Percentiles rank a stretch among this genome's conserved stretches.
phyloP scores from a whole-genome alignment of 805 yeast genomes.

The Nakazawaea anatomiae region DNA sequence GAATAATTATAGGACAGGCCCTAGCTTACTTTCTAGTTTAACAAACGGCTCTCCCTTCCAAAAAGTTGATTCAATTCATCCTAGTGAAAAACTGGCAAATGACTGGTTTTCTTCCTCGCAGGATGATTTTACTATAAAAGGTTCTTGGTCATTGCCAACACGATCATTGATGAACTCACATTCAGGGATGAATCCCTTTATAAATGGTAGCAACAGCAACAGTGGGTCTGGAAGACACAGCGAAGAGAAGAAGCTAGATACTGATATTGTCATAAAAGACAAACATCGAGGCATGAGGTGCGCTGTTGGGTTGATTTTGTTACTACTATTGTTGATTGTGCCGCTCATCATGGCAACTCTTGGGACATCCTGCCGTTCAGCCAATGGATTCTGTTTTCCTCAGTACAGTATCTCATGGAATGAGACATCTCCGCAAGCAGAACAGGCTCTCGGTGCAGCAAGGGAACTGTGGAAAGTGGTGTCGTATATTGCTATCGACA shows the following conservation, averaged over 20 bases:
- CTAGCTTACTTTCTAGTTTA: not conserved
- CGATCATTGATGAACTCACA: not conserved
- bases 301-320: not conserved
- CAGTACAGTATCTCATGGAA: conserved; percentile 35
- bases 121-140: not conserved
- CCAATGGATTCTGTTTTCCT: conserved; percentile 31
- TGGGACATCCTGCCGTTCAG: conserved; percentile 27
- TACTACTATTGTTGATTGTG: not conserved
- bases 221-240: too few species aligned
- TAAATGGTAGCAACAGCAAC: too few species aligned
- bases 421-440: conserved; percentile 30
- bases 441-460: conserved; percentile 25
- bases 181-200: too few species aligned
- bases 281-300: not conserved
- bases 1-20: not conserved
- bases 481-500: conserved; percentile 40
- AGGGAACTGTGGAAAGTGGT: conserved; percentile 37
- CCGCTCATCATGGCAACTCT: conserved; percentile 17
- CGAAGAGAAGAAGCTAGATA: too few species aligned
- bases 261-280: too few species aligned
- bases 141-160: not conserved
- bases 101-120: not conserved
- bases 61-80: not conserved
- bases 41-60: conserved; percentile 1
- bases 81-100: not conserved